Conservation (phyloP, 1,284 basidiomycete species). For the Mycena citricolor region DNA sequence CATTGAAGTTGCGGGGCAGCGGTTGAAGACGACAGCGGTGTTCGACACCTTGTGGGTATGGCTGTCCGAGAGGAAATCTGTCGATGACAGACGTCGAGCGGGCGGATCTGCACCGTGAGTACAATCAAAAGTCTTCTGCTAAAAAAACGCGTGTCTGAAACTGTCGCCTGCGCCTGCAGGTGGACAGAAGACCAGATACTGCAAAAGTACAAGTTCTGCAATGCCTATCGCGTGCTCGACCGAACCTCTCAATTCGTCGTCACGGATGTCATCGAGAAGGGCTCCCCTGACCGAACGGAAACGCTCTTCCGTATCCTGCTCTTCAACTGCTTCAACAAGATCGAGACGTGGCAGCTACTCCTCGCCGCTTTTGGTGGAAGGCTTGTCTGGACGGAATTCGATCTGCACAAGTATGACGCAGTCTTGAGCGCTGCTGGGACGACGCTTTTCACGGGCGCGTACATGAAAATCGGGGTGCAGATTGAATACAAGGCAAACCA, state of each 20-base stretch:
- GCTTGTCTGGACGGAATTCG: conserved; percentile 52
- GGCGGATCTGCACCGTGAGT: conserved; percentile 52
- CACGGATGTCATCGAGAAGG: conserved; percentile 59
- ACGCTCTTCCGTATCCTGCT: conserved; percentile 60
- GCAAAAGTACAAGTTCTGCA: conserved; percentile 53
- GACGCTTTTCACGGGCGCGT: conserved; percentile 61
- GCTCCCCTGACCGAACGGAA: conserved; percentile 51
- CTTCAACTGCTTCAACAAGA: conserved; percentile 60
- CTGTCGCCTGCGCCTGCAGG: too few relatives aligned
- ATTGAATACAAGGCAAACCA: conserved; percentile 43
- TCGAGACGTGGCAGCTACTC: conserved; percentile 61
- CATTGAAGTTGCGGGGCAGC: conserved; percentile 39
- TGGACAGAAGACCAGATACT: conserved; percentile 60
- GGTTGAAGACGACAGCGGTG: conserved; percentile 44
- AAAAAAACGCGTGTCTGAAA: too few relatives aligned
- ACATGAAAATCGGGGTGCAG: conserved; percentile 52
- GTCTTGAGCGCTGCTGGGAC: conserved; percentile 45
- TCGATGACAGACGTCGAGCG: conserved; percentile 52
- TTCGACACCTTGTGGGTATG: conserved; percentile 63
- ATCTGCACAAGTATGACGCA: conserved; percentile 43
- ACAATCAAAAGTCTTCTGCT: not conserved
- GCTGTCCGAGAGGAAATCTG: conserved; percentile 53
- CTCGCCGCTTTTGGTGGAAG: conserved; percentile 41
- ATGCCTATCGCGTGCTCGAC: conserved; percentile 62
- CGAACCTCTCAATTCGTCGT: conserved; percentile 60